A percentile compares a stretch with the other conserved stretches of the same genome.
phyloP scores from a whole-genome alignment of 331 rosid species.

The Rosa hybrid region DNA sequence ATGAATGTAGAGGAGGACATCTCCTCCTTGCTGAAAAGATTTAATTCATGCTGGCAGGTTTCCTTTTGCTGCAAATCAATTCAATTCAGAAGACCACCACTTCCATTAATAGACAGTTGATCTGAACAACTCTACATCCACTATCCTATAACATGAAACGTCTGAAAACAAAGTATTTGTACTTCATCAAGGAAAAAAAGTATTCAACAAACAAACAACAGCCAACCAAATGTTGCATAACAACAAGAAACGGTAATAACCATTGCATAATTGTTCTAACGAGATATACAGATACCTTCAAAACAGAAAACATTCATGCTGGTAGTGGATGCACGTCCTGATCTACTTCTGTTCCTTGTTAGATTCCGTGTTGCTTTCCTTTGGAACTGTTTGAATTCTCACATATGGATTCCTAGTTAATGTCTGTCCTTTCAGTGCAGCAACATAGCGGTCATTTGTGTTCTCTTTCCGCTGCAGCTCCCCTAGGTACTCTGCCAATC shows the following conservation, averaged over 20 bases:
- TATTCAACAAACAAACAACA: background rate
- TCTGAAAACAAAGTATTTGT: background rate
- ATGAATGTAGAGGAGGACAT: background rate
- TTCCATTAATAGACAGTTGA: background rate
- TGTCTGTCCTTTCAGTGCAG: constrained; percentile 85
- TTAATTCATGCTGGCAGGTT: background rate
- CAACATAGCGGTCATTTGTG: constrained; percentile 89
- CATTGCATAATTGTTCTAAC: background rate
- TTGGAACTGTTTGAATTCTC: constrained; percentile 79
- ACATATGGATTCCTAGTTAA: constrained; percentile 84
- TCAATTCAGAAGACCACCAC: background rate
- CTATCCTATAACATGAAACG: background rate
- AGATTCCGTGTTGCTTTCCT: constrained; percentile 28
- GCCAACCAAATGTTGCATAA: background rate
- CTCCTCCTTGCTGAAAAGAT: background rate
- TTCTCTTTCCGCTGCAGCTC: constrained; percentile 90
- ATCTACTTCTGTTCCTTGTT: constrained; percentile 50
- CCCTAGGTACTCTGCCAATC: constrained; percentile 85
- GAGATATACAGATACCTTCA: background rate
- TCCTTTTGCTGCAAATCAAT: background rate
- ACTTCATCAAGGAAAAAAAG: background rate
- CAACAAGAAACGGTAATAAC: background rate
- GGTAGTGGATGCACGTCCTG: background rate
- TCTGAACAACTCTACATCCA: background rate
- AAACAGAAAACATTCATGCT: background rate